Base-by-base conservation (phyloP, 306 rosid genomes). In the Trifolium repens region DNA sequence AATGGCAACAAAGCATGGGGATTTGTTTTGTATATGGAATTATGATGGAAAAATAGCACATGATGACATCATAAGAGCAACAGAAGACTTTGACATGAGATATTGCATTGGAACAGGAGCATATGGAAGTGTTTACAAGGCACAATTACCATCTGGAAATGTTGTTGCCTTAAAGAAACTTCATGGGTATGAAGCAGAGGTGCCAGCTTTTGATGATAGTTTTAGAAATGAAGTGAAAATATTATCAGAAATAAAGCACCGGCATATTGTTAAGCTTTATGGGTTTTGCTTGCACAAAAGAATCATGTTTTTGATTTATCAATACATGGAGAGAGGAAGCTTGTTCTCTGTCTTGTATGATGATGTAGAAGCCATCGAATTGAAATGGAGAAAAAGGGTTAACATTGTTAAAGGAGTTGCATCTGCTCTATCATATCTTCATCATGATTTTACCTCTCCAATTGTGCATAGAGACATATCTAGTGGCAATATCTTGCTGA, bases 101-200 rank as follows among this genome's bases (percentile, higher is more conserved):
- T 61, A 61, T 16, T 78, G 66, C 40, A 70, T 78, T 3, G 82
- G 77, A 1, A 78, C 72, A 26, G 77, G 82, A 1, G 72, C 77
- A 0, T 71, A 78, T 16, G 77, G 77, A 0, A 50, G 82, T 24
- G 77, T 78, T 27, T 78, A 78, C 3, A 71, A 3, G 30, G 77
- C 55, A 5, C 30, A 16, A 40, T 17, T 71, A 27, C 73, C 82
- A 0, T 11, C 39, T 62, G 77, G 77, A 1, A 62, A 52, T 7
- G 34, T 71, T 39, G 60, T 78, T 17, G 82, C 82, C 2, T 3
- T 71, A 54, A 78, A 71, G 1, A 78, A 78, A 6, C 77, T 78
- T 1, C 82, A 78, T 0, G 30, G 67, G 0, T 78, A 62, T 62
- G 73, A 71, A 9, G 52, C 78, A 26, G 30, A 62, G 4, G 67